Evolutionary conservation across 1,139 yeast genomes (phyloP), one percentile per base, ranked within the genome.

Genomic region (Hyphopichia fennica): DNA sequence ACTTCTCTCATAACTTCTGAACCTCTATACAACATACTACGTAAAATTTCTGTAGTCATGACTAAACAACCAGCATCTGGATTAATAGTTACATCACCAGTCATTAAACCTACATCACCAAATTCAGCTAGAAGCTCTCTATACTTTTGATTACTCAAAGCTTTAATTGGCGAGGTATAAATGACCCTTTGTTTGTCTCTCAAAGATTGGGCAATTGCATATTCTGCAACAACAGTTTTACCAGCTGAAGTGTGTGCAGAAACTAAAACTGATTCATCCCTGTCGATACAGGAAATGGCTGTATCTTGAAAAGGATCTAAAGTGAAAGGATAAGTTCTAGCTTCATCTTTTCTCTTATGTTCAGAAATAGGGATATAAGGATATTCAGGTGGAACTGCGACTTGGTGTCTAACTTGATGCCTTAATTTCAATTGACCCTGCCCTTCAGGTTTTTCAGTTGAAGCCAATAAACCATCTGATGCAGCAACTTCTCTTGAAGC

Each of bases 191-290:
- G 96, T 67, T 89, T 90, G 43, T 88, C 90, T 54, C 90, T 72
- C 48, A 89, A 70, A 13, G 96, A 88, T 70, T 90, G 95, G 1
- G 99, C 98, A 68, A 93, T 93, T 34, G 99, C 98, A 58, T 93
- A 95, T 60, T 93, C 99, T 0, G 99, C 99, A 40, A 93, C 99
- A 37, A 95, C 99, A 0, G 99, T 93, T 61, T 93, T 93, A 69
- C 99, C 99, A 7, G 99, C 99, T 25, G 98, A 91, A 0, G 99
- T 91, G 59, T 93, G 99, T 0, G 99, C 99, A 19, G 98, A 91
- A 2, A 93, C 98, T 54, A 93, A 77, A 9, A 93, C 99, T n/a
- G 96, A 86, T 62, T 93, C 98, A 49, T 87, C 83, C 57, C 96
- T 79, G 60, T 93, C 98, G 48, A 93, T 86, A 64, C 96, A 93